Evolutionary conservation across 495 filamentous ascomycete genomes (phyloP).

Genomic region (Poronia punctata): DNA sequence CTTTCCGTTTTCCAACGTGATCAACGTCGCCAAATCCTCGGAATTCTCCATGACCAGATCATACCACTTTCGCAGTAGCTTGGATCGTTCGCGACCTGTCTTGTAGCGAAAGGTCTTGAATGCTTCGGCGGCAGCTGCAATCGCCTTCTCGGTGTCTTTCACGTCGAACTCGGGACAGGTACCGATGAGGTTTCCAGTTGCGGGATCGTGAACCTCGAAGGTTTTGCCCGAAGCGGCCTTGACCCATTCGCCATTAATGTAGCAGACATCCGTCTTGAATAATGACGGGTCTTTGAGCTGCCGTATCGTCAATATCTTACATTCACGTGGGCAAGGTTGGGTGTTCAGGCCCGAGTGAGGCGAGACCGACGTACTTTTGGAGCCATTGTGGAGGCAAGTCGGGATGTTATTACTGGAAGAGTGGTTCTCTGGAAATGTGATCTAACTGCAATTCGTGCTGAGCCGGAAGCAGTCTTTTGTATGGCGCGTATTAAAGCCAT

Average conservation of each 20-base stretch:
- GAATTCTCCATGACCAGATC: conserved; percentile 79
- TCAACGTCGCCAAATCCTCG: conserved; percentile 82
- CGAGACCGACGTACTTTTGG: conserved; percentile 37
- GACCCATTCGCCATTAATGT: conserved; percentile 83
- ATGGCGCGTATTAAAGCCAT: conserved; percentile 20
- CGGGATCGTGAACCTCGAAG: conserved; percentile 76
- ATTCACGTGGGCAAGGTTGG: too few relatives aligned
- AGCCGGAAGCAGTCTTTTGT: conserved; percentile 29
- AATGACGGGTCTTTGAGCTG: conserved; percentile 79
- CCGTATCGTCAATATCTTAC: conserved; percentile 8
- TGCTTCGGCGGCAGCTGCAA: conserved; percentile 66
- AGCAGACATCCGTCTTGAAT: conserved; percentile 69
- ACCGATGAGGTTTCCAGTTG: conserved; percentile 71
- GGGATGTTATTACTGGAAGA: conserved; percentile 26
- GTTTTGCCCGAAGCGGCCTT: conserved; percentile 67
- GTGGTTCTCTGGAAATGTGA: conserved; percentile 32
- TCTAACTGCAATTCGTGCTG: conserved; percentile 21
- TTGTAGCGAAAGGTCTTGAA: conserved; percentile 68
- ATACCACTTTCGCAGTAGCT: conserved; percentile 84
- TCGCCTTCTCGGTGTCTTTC: conserved; percentile 69
- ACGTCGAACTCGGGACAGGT: conserved; percentile 74
- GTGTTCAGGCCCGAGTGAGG: too few relatives aligned
- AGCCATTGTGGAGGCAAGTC: conserved; percentile 37
- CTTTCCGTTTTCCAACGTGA: conserved; percentile 82
- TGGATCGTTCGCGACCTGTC: conserved; percentile 73